These are phyloP conservation scores for Aspergillus pseudotamarii DNA, from an alignment of 2,329 filamentous ascomycete species.

Conservation along the genomic window DNA sequence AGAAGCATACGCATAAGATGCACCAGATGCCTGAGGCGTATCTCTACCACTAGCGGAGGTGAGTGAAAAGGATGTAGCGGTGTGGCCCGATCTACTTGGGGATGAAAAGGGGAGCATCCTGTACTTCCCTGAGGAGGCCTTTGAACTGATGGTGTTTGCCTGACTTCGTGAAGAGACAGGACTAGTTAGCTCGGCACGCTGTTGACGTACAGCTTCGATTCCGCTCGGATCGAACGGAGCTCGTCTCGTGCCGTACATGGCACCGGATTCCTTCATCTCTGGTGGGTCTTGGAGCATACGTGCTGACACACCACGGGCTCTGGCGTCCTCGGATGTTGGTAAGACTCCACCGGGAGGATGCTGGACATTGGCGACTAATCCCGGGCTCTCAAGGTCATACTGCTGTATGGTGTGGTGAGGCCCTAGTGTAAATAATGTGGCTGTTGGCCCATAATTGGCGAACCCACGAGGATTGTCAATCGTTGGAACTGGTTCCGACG, in stretches of 20 bases:
- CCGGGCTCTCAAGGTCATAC: constrained; percentile 85
- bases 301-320: constrained; percentile 29
- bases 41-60: constrained; percentile 38
- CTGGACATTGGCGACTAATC: constrained; percentile 84
- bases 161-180: constrained; percentile 66
- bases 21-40: constrained; percentile 39
- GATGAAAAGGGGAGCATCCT: constrained; percentile 44
- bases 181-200: constrained; percentile 67
- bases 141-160: constrained; percentile 63
- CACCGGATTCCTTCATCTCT: constrained; percentile 73
- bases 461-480: constrained; percentile 79
- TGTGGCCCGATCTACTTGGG: constrained; percentile 45
- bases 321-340: constrained; percentile 72
- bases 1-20: constrained; percentile 48
- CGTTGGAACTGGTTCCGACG: constrained; percentile 84
- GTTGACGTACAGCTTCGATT: constrained; percentile 61
- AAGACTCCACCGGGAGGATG: constrained; percentile 78
- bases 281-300: constrained; percentile 39
- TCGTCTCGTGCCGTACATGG: constrained; percentile 71
- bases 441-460: constrained; percentile 84
- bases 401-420: constrained; percentile 89
- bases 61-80: constrained; percentile 50
- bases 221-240: constrained; percentile 72
- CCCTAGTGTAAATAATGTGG: constrained; percentile 88
- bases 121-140: constrained; percentile 54